These are phyloP conservation scores for Saturnispora ahearnii DNA, from an alignment of 805 yeast genomes.

Conservation along the genomic window DNA sequence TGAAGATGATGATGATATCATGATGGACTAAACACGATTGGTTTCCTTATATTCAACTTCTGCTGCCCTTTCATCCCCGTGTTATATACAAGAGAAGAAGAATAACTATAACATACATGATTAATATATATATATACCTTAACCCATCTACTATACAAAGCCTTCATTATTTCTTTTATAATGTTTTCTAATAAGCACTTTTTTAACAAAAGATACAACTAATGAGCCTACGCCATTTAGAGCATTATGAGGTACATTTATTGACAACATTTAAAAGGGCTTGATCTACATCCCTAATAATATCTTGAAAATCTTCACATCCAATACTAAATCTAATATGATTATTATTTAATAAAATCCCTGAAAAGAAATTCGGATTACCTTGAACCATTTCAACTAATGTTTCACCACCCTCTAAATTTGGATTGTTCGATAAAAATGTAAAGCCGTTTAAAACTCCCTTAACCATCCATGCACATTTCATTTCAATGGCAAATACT, in stretches of 20 bases:
- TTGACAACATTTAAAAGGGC: constrained; percentile 27
- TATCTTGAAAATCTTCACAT: constrained; percentile 42
- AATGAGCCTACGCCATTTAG: neutral
- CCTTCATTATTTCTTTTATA: neutral
- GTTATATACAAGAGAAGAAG: neutral
- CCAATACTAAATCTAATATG: constrained; percentile 45
- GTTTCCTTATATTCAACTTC: too few relatives aligned
- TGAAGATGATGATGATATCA: constrained; percentile 7
- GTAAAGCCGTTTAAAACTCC: constrained; percentile 36
- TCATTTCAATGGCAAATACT: constrained; percentile 36
- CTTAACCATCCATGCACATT: constrained; percentile 30
- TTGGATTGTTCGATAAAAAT: constrained; percentile 41
- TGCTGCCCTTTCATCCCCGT: neutral
- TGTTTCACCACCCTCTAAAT: constrained; percentile 42
- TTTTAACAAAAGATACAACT: neutral
- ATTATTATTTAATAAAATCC: constrained; percentile 10
- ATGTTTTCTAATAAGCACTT: neutral
- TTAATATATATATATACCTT: neutral
- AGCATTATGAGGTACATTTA: neutral
- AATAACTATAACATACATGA: neutral
- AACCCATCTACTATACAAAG: neutral
- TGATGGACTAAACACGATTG: constrained; percentile 6
- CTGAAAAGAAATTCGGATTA: constrained; percentile 23
- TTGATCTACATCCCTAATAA: constrained; percentile 37
- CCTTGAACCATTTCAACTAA: constrained; percentile 38